Evolutionary conservation across 257 asterid genomes (phyloP).

Genomic region (Capsicum chinense): DNA sequence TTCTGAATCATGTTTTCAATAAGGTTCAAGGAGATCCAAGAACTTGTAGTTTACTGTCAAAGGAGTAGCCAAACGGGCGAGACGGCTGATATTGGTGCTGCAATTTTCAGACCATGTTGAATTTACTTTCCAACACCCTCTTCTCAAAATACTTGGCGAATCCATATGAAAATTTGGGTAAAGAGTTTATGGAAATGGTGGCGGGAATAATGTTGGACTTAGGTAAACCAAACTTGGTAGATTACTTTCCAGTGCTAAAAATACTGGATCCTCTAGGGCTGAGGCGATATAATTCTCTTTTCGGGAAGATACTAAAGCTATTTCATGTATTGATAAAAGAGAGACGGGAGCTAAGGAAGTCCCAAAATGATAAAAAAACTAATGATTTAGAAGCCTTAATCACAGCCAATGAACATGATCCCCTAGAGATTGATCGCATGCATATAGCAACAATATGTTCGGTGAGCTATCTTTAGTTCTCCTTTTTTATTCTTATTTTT

Average conservation of each 20-base stretch:
- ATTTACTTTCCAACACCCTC: too few relatives aligned
- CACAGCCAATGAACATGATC: background rate
- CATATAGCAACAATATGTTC: background rate
- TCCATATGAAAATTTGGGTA: too few relatives aligned
- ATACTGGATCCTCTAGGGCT: constrained; percentile 50
- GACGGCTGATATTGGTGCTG: too few relatives aligned
- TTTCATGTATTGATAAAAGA: background rate
- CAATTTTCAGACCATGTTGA: too few relatives aligned
- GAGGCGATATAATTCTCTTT: background rate
- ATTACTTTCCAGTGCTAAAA: background rate
- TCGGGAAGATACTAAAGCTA: background rate
- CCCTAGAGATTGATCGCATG: background rate
- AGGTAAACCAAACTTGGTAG: too few relatives aligned
- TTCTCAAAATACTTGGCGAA: too few relatives aligned
- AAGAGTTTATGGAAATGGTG: too few relatives aligned
- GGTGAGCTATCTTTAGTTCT: background rate
- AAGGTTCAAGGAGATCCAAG: constrained; percentile 40
- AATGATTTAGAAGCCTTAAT: background rate
- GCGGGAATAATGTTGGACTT: too few relatives aligned
- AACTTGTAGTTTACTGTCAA: constrained; percentile 42
- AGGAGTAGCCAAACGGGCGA: constrained; percentile 32
- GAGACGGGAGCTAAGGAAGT: background rate
- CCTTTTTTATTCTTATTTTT: too few relatives aligned
- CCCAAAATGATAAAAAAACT: background rate
- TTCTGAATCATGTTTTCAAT: background rate